Evolutionary conservation across 306 rosid genomes (phyloP), one percentile per base, ranked within the genome.

Genomic region (Carpinus fangiana): DNA sequence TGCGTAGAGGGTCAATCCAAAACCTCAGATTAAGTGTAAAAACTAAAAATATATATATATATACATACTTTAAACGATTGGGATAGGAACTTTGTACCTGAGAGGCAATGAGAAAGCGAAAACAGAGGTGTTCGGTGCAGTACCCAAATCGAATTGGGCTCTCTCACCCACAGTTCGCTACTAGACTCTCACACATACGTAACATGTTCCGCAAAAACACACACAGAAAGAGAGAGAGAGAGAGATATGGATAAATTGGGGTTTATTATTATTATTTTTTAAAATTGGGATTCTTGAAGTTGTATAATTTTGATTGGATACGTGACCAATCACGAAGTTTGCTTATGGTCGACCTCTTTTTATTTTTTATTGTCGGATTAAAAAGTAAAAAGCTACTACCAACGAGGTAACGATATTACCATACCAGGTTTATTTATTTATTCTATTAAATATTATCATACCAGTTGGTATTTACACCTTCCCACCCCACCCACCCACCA

Each of bases 61-160:
- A n/a, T n/a, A n/a, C n/a, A 12, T 23, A 59, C 31, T 4, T 23
- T 10, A 10, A 59, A 23, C 34, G 10, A 59, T 34, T 6, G 18
- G 41, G 72, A 36, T 34, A 14, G 28, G 26, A 43, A 17, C 1
- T 41, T 18, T n/a, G 41, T n/a, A 67, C 72, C 72, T 67, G 11
- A 10, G 72, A 59, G 31, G 28, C 4, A 20, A n/a, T 16, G 12
- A 1, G 7, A 67, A 62, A 60, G 38, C 69, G 20, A 62, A 67
- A 59, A 41, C 51, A 41, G 70, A 64, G 72, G 28, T 66, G 13
- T 38, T 8, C 26, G 72, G 50, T 8, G 17, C 26, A 66, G 28
- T 38, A 66, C 48, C 71, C 16, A 66, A 41, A 66, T 41, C 5
- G 72, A 66, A 66, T 41, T 13, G 72, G 72, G 72, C 28, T 41